These are phyloP conservation scores for Phaffomyces opuntiae DNA, from an alignment of 805 yeast genomes.

Conservation along the genomic window DNA sequence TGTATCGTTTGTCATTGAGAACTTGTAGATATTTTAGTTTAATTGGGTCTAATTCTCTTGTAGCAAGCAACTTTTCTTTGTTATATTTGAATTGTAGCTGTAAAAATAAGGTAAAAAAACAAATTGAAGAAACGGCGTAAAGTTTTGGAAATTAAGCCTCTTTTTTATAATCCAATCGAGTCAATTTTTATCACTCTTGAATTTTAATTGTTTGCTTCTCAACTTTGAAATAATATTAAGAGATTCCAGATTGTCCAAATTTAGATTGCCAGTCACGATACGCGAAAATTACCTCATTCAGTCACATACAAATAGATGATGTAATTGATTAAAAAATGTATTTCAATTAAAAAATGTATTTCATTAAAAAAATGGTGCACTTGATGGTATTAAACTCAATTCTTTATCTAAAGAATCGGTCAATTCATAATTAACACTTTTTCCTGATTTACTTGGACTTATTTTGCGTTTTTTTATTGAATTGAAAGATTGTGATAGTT, in stretches of 20 bases:
- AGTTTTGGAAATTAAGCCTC: too few species aligned
- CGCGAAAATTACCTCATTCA: slow-evolving; percentile 2
- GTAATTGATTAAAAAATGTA: too few species aligned
- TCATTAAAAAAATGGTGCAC: slow-evolving; percentile 6
- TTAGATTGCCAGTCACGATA: not conserved
- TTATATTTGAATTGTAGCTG: too few species aligned
- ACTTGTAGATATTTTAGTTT: too few species aligned
- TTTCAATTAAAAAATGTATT: not conserved
- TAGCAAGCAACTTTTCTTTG: not conserved
- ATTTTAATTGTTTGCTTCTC: too few species aligned
- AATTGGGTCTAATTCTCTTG: not conserved
- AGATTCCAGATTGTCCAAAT: not conserved
- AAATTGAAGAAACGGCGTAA: too few species aligned
- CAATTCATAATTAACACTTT: not conserved
- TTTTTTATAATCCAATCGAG: too few species aligned
- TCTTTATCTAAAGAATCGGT: not conserved
- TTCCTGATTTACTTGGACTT: too few species aligned
- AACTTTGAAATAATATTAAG: not conserved
- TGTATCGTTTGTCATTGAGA: not conserved
- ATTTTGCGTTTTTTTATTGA: not conserved
- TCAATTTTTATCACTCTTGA: too few species aligned
- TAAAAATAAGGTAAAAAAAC: too few species aligned
- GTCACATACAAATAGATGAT: not conserved
- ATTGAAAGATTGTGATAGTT: slow-evolving; percentile 6
- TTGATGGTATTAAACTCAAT: slow-evolving; percentile 8